These are phyloP conservation scores for Beauveria caledonica DNA, from an alignment of 2,329 filamentous ascomycete genomes.

Conservation along the genomic window DNA sequence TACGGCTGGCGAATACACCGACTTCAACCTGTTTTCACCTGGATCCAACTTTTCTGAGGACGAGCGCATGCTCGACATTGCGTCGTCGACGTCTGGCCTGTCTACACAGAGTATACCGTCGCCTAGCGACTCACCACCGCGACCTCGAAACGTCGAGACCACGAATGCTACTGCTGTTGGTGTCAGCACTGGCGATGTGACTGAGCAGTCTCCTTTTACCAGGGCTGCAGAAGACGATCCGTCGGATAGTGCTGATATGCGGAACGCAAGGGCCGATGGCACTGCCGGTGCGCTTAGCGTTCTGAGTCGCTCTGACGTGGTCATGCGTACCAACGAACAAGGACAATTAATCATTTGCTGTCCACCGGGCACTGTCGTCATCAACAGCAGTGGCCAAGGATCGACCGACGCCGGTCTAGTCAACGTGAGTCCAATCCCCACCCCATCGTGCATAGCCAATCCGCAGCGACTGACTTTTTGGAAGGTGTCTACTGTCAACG, in stretches of 20 bases:
- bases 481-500: slow-evolving; percentile 14
- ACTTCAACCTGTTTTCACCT: slow-evolving; percentile 50
- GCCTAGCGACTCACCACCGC: slow-evolving; percentile 5
- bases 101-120: slow-evolving; percentile 11
- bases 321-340: slow-evolving; percentile 7
- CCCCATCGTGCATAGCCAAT: neutral
- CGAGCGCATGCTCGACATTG: slow-evolving; percentile 31
- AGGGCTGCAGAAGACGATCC: neutral
- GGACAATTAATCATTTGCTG: slow-evolving; percentile 12
- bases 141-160: neutral
- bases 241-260: neutral
- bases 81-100: slow-evolving; percentile 12
- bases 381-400: neutral
- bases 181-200: neutral
- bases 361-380: slow-evolving; percentile 8
- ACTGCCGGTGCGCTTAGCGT: neutral
- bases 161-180: neutral
- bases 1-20: slow-evolving; percentile 33
- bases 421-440: slow-evolving; percentile 13
- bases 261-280: neutral
- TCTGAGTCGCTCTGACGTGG: slow-evolving; percentile 4
- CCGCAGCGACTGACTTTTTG: slow-evolving; percentile 15
- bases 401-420: neutral
- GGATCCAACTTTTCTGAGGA: slow-evolving; percentile 40
- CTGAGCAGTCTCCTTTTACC: slow-evolving; percentile 4